Evolutionary conservation across 495 filamentous ascomycete genomes (phyloP).

Genomic region (Tuber melanosporum): DNA sequence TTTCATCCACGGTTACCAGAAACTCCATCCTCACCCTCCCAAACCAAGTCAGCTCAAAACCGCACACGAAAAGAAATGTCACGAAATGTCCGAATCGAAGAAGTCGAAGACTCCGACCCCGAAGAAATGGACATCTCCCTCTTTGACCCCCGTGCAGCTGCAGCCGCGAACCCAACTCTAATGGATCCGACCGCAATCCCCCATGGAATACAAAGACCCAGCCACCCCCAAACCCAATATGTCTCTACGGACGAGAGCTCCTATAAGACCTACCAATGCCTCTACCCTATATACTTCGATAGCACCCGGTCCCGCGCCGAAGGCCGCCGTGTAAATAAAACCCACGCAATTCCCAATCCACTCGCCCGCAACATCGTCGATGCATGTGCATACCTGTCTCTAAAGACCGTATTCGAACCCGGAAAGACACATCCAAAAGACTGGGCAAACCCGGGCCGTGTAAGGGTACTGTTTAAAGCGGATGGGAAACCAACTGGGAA

Average conservation of each 20-base stretch:
- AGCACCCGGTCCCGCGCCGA: conserved; percentile 61
- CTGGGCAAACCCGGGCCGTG: conserved; percentile 92
- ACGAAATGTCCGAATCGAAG: conserved; percentile 74
- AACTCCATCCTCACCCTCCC: not conserved
- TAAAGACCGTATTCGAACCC: conserved; percentile 78
- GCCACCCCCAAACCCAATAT: conserved; percentile 43
- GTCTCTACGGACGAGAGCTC: conserved; percentile 49
- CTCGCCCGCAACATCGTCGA: conserved; percentile 83
- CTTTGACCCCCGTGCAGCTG: conserved; percentile 43
- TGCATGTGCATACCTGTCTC: conserved; percentile 64
- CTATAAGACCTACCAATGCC: conserved; percentile 73
- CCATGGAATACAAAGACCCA: conserved; percentile 16
- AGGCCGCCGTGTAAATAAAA: conserved; percentile 66
- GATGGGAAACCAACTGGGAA: conserved; percentile 46
- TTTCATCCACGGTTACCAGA: not conserved
- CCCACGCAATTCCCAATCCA: conserved; percentile 73
- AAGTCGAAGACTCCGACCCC: conserved; percentile 78
- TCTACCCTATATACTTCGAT: conserved; percentile 96
- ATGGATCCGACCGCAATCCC: conserved; percentile 43
- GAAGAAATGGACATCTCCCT: conserved; percentile 60
- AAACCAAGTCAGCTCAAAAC: not conserved
- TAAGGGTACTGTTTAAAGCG: conserved; percentile 66
- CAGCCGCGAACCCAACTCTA: conserved; percentile 45
- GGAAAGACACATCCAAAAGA: conserved; percentile 91
- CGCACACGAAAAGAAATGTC: conserved; percentile 55